Base-by-base conservation (phyloP, 2,329 filamentous ascomycete species). In the Paramyrothecium roridum region DNA sequence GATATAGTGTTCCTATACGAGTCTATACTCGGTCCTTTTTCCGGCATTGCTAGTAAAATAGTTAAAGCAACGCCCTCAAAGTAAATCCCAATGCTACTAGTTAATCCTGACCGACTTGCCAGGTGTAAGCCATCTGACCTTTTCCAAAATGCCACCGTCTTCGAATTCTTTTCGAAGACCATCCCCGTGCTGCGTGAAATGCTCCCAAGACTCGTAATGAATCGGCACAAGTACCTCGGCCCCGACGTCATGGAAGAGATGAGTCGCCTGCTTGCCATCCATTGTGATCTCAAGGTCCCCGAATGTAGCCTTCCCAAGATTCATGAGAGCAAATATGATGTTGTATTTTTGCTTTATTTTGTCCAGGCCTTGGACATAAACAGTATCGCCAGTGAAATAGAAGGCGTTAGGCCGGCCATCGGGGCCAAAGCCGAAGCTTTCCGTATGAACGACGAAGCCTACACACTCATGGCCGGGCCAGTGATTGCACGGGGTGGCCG, bases 351-450 rank as follows among this genome's bases (percentile, higher is more conserved):
- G 64, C 1, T 61, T 54, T 37, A 78, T 73, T 7, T 58, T 48
- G 1, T 61, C 54, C 3, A 76, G 65, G 58, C 79, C 76, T 2
- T 72, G 65, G 0, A 78, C 61, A 54, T 80, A 79, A 3, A 80
- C 70, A 0, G 77, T 81, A 55, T 81, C 78, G 1, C 78, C 77
- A 0, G 76, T 73, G 62, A 81, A 76, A 56, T 75, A 81, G 10
- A 80, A 71, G 2, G 70, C 78, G 54, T 80, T 80, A 0, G 73
- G 77, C 0, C 59, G 59, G 0, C 73, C 73, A 3, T 72, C 63
- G n/a, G n/a, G n/a, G 6, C 61, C 58, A 10, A 57, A 52, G 2
- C 77, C 76, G 43, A 80, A 79, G 0, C 63, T 64, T 0, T 64
- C 54, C 0, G 64, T 59, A 0, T 67, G 68, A 2, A 80, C 0